Evolutionary conservation across 2,329 filamentous ascomycete genomes (phyloP), one percentile per base, ranked within the genome.

Genomic region (Arachnomyces sp.): DNA sequence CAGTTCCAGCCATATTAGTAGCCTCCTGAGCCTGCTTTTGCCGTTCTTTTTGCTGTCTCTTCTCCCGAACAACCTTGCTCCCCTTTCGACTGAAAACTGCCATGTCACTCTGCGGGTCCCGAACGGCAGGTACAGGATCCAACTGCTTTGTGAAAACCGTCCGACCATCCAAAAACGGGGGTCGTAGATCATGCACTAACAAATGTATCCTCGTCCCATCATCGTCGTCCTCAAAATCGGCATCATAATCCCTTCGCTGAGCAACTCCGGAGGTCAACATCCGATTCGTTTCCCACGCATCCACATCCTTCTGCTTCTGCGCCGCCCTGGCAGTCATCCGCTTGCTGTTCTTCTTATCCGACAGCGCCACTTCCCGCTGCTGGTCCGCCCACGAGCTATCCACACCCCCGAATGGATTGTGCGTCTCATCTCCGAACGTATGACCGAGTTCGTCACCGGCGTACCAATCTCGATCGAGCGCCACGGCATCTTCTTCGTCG

Each of bases 251-350:
- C 50, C 87, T 73, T 55, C 90, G 74, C 62, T 98, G 93, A 13
- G 92, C 92, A 13, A 98, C 89, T 42, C 90, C 90, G 14, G 89
- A 95, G 1, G 89, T 92, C 45, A 98, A 74, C 92, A 98, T 96
- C 44, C 92, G 85, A 61, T 98, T 98, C 12, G 90, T 92, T 64
- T 98, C 93, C 92, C 92, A 98, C 0, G 89, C 90, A 64, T 98
- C 92, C 32, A 92, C 88, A 57, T 98, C 92, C 58, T 85, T 88
- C 61, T 95, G 86, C 53, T 89, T 86, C 63, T 95, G 87, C 43
- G 86, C 74, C 45, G 82, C 81, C 37, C 85, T 76, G 33, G 84
- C 84, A 56, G 79, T 86, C 59, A 84, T 74, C 3, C 78, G 73
- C 53, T 76, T 81, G 38, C 75, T 81, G 4, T 80, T 74, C 68